Evolutionary conservation across 2,329 filamentous ascomycete genomes (phyloP).

Genomic region (Ceratocystis diversiconidia): DNA sequence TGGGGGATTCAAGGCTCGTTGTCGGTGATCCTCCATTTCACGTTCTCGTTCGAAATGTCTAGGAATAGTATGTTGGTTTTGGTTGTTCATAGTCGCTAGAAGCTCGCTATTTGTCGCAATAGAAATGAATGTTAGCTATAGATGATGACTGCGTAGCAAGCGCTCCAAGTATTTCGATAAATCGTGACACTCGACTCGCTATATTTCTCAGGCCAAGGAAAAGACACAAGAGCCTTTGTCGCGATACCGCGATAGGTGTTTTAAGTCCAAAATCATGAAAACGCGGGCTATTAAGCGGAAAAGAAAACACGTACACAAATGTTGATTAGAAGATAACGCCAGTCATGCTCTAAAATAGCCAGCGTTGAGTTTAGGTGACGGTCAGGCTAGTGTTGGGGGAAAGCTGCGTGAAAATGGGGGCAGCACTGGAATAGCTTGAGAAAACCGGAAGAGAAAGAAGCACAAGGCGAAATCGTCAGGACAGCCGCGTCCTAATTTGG

Average conservation of each 20-base stretch:
- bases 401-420: slow-evolving; percentile 1
- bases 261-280: not conserved
- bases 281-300: not conserved
- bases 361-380: not conserved
- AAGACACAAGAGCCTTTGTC: not conserved
- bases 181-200: not conserved
- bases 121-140: not conserved
- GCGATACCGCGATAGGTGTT: not conserved
- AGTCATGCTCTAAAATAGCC: not conserved
- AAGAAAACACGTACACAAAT: slow-evolving; percentile 3
- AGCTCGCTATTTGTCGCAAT: slow-evolving; percentile 1
- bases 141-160: not conserved
- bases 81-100: slow-evolving; percentile 33
- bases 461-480: slow-evolving; percentile 14
- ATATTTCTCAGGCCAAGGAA: not conserved
- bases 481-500: slow-evolving; percentile 18
- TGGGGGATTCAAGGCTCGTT: slow-evolving; percentile 33
- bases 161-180: not conserved
- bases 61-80: slow-evolving; percentile 29
- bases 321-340: not conserved
- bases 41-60: slow-evolving; percentile 35
- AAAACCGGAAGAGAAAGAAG: slow-evolving; percentile 12
- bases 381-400: not conserved
- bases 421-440: slow-evolving; percentile 3
- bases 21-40: slow-evolving; percentile 34